Conservation (phyloP, 2,329 filamentous ascomycete species). For the Parascedosporium putredinis region DNA sequence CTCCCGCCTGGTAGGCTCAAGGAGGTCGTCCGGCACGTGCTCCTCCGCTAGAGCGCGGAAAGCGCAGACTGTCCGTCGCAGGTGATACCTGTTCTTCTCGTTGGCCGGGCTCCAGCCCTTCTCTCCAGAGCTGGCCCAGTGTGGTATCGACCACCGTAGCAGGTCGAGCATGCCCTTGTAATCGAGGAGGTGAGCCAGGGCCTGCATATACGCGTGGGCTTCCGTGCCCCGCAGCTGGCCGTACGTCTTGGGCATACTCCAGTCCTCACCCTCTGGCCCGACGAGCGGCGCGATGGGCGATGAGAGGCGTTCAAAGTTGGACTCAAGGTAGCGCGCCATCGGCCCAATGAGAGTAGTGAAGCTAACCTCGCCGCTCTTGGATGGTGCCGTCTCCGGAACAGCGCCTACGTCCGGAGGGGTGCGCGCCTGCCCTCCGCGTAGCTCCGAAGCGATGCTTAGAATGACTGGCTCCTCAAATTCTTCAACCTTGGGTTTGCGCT, state of each 20-base stretch:
- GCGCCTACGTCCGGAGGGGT: not conserved
- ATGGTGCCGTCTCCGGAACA: not conserved
- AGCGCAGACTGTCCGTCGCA: slow-evolving; percentile 22
- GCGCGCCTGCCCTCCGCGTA: not conserved
- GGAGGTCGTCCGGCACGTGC: slow-evolving; percentile 20
- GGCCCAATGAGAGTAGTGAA: not conserved
- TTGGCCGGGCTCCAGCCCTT: slow-evolving; percentile 20
- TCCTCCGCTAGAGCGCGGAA: slow-evolving; percentile 39
- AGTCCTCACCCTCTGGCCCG: not conserved
- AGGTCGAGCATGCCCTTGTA: slow-evolving; percentile 45
- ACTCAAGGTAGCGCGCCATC: not conserved
- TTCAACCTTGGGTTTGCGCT: not conserved
- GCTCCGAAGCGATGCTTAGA: not conserved
- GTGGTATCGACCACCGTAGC: slow-evolving; percentile 46
- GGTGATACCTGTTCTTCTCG: slow-evolving; percentile 22
- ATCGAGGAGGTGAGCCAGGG: slow-evolving; percentile 30
- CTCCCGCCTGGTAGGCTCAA: slow-evolving; percentile 17
- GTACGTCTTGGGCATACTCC: not conserved
- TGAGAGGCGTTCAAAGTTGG: not conserved
- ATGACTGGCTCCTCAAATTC: not conserved
- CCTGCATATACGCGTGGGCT: slow-evolving; percentile 6
- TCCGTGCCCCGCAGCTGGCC: slow-evolving; percentile 1
- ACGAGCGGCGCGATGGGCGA: not conserved
- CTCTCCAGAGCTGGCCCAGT: slow-evolving; percentile 24
- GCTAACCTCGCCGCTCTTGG: not conserved